phyloP scores from a whole-genome alignment of 176 grass and related monocot species.

The Hsuehochloa calcarea region DNA sequence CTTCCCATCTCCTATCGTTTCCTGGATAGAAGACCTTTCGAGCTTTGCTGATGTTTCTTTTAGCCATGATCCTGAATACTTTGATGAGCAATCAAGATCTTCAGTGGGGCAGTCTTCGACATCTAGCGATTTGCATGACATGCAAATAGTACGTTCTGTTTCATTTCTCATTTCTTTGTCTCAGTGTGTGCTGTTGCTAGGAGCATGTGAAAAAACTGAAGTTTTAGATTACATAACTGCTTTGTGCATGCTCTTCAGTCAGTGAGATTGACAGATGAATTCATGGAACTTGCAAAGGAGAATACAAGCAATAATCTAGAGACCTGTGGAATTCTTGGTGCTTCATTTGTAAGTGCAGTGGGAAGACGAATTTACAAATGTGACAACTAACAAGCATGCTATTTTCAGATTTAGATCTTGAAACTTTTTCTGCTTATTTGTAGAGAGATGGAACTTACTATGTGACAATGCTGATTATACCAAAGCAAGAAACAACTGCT shows the following conservation, averaged over 20 bases:
- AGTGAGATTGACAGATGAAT: slow-evolving; percentile 81
- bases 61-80: slow-evolving; percentile 35
- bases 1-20: slow-evolving; percentile 60
- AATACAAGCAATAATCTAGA: slow-evolving; percentile 83
- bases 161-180: neutral
- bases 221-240: slow-evolving; percentile 3
- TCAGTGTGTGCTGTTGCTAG: neutral
- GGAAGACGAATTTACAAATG: slow-evolving; percentile 4
- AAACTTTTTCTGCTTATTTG: slow-evolving; percentile 31
- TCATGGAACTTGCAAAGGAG: slow-evolving; percentile 95
- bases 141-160: slow-evolving; percentile 75
- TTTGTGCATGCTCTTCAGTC: slow-evolving; percentile 59
- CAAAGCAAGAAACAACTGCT: slow-evolving; percentile 88
- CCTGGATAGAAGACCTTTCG: slow-evolving; percentile 80
- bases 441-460: slow-evolving; percentile 80
- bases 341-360: slow-evolving; percentile 73
- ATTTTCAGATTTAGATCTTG: slow-evolving; percentile 18
- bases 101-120: slow-evolving; percentile 51
- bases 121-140: slow-evolving; percentile 55
- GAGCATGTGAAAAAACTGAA: neutral
- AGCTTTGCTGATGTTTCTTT: slow-evolving; percentile 56
- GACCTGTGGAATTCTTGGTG: slow-evolving; percentile 93
- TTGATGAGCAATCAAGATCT: slow-evolving; percentile 42
- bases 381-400: neutral
- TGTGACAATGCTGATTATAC: slow-evolving; percentile 87